A percentile compares a stretch with the other conserved stretches of the same genome.
Evolutionary conservation across 495 filamentous ascomycete genomes (phyloP).

Genomic region (Podospora australis): DNA sequence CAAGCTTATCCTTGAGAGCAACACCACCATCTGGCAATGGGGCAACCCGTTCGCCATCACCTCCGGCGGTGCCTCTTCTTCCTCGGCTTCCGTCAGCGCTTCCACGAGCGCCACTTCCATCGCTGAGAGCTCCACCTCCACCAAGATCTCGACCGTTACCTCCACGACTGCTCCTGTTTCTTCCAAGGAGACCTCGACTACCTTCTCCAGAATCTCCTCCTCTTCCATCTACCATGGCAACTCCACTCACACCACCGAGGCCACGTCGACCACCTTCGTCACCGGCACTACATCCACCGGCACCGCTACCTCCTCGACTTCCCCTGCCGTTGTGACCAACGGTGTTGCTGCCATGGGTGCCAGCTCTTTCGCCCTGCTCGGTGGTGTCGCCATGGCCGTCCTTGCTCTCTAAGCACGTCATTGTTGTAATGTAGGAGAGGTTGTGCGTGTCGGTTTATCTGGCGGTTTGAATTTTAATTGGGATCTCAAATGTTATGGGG

Average conservation of each 20-base stretch:
- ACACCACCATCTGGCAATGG: conserved; percentile 41
- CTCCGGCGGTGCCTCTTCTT: conserved; percentile 14
- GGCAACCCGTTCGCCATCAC: conserved; percentile 44
- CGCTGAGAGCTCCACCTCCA: conserved; percentile 11
- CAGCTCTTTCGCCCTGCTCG: conserved; percentile 32
- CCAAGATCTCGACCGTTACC: conserved; percentile 9
- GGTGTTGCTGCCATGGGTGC: conserved; percentile 28
- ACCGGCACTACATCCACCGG: conserved; percentile 8
- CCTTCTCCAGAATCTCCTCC: conserved; percentile 2
- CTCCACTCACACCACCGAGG: conserved; percentile 9
- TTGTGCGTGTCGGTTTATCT: neutral
- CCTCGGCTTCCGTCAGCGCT: neutral
- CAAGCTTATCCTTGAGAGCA: conserved; percentile 31
- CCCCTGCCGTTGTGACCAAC: conserved; percentile 18
- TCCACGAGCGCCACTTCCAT: conserved; percentile 10
- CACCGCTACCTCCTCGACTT: conserved; percentile 11
- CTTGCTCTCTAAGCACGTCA: conserved; percentile 32
- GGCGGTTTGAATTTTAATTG: neutral
- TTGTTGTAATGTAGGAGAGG: too few species aligned
- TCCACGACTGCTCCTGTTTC: conserved; percentile 10
- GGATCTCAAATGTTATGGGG: neutral
- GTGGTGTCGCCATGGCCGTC: conserved; percentile 35
- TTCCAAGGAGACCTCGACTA: neutral
- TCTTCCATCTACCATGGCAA: conserved; percentile 7
- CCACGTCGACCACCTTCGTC: conserved; percentile 4